Base-by-base conservation (phyloP, 1,139 yeast species). In the Blastobotrys capitulatus region DNA sequence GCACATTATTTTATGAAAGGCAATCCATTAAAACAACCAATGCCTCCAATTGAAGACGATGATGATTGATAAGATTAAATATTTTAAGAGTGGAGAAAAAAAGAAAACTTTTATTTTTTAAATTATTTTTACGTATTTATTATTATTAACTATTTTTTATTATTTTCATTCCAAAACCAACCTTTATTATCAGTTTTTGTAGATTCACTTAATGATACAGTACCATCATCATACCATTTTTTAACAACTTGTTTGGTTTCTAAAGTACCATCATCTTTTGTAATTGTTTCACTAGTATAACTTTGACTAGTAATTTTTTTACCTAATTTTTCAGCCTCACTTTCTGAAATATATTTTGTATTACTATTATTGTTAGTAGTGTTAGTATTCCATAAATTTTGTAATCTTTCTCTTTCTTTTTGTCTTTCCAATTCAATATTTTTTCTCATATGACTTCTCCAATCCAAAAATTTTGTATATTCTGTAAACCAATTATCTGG, bases 1-100 rank as follows among this genome's bases (percentile, higher is more conserved):
- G 71, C 77, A 48, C 96, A 87, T 65, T 87, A 87, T 64, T 86
- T 82, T 59, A 69, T 83, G 72, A 85, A 82, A 62, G 92, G 76
- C 44, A 80, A 78, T 20, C 63, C 62, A 10, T 56, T 67, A 16
- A 55, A 58, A 42, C 58, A 60, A 10, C 61, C 60, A 16, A 48
- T 54, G 44, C 58, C 59, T 8, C 57, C 57, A 3, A 57, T 55
- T 9, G 59, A 56, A n/a, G 62, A 56, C 7, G 68, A 62, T 18
- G 65, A 56, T 12, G 63, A 32, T 32, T 22, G 7, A 4, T 32
- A 35, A 4, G 20, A 18, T 9, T 7, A 19, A 6, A 20, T 2
- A 10, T 3, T 15, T 20, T 2, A 20, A 26, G 26, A 42, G 36
- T 22, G 45, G 31, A 42, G 39, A 27, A 35, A 22, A 25, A 3